Percentiles rank a stretch among this genome's conserved stretches.
These are phyloP conservation scores for Aspergillus sp. DNA, from an alignment of 2,329 filamentous ascomycete species.

Conservation along the genomic window DNA sequence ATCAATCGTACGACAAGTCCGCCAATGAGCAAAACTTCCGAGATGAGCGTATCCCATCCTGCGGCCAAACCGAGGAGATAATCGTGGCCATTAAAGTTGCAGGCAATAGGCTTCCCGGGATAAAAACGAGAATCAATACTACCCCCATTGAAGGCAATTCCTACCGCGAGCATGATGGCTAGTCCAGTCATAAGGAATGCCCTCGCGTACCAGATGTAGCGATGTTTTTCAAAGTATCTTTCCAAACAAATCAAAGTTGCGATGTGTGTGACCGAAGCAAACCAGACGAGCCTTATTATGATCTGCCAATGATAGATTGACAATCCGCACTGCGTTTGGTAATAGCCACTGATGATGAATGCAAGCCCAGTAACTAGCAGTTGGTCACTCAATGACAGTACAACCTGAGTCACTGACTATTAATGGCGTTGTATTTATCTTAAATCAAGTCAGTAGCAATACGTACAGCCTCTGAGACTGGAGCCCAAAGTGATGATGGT, in stretches of 20 bases:
- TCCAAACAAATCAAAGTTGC: neutral
- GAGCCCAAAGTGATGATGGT: neutral
- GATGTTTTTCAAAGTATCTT: neutral
- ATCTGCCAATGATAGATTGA: neutral
- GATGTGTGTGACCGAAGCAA: neutral
- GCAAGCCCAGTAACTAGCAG: neutral
- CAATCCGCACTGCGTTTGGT: neutral
- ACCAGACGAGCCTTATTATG: neutral
- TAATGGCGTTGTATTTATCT: neutral
- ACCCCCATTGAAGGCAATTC: neutral
- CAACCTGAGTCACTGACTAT: neutral
- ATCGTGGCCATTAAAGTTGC: neutral
- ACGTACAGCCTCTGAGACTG: neutral
- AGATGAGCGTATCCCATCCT: neutral
- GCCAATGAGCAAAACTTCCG: neutral
- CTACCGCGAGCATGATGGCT: neutral
- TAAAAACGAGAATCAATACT: neutral
- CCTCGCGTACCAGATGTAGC: neutral
- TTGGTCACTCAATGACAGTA: neutral
- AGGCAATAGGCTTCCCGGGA: neutral
- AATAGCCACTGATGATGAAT: slow-evolving; percentile 1
- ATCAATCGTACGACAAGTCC: neutral
- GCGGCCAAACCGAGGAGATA: neutral
- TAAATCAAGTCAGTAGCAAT: neutral
- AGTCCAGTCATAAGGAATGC: neutral